Evolutionary conservation across 2,329 filamentous ascomycete genomes (phyloP), one percentile per base, ranked within the genome.

Genomic region (Nigrograna mackinnonii): DNA sequence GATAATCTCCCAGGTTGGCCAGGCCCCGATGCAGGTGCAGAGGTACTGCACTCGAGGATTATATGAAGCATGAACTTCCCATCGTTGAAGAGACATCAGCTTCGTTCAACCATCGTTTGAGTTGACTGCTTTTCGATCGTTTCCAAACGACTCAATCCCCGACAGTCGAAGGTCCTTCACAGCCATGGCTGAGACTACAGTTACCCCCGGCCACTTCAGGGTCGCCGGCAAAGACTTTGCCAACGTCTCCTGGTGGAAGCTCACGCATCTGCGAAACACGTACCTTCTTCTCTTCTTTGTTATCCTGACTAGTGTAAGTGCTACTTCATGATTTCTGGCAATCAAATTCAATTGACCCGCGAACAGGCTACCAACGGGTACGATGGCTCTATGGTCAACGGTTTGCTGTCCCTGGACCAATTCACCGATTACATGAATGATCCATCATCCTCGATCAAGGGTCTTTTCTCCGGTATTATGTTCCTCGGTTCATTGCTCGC

Each of bases 401-500:
- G 56, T 41, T 43, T 61, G 6, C 53, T 57, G 3, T 52, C 57
- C 6, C 35, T 60, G 30, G 33, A 55, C 5, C 55, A 55, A 28
- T 60, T 57, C 40, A 50, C 41, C 13, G 39, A 47, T 6, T 60
- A 59, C 39, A 56, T 60, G 48, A 32, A 57, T 24, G 22, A 58
- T 34, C 57, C 55, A 6, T 51, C 47, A 13, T 47, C 44, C 2
- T 46, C 47, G 3, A 49, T 53, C 30, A 46, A 48, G n/a, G 52
- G 52, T 35, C 50, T 59, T 20, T 58, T 61, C 44, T 54, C 49
- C 22, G 51, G 52, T 16, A 58, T 59, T 22, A 54, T 58, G 48
- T 58, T 54, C 34, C 38, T 59, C 3, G 56, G 55, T 37, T 57
- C 54, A 5, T 41, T 61, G 34, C 28, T 55, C 33, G 54, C 54